phyloP scores from a whole-genome alignment of 768 basidiomycete species.

The Goffeauzyma gilvescens region DNA sequence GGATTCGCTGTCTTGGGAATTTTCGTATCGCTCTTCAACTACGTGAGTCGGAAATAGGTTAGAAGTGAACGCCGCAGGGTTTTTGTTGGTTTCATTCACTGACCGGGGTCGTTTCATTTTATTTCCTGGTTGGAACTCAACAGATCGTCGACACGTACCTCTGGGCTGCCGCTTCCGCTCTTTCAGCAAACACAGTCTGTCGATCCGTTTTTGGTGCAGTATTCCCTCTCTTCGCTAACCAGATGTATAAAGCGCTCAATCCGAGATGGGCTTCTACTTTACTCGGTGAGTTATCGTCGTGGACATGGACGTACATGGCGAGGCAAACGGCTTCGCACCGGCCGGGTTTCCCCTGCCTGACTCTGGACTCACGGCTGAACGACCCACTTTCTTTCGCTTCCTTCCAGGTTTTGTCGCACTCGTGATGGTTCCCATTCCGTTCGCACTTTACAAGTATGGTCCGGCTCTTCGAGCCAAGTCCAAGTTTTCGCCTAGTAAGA shows the following conservation, averaged over 20 bases:
- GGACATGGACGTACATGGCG: too few species aligned
- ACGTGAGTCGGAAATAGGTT: conserved; percentile 10
- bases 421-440: conserved; percentile 22
- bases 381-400: too few species aligned
- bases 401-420: conserved; percentile 2
- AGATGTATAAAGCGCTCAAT: conserved; percentile 33
- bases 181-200: conserved; percentile 29
- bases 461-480: conserved; percentile 19
- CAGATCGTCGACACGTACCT: conserved; percentile 34
- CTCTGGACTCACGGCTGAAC: too few species aligned
- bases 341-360: too few species aligned
- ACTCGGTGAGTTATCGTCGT: conserved; percentile 21
- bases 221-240: conserved; percentile 29
- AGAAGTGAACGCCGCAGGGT: too few species aligned
- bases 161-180: conserved; percentile 33
- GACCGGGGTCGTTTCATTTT: too few species aligned
- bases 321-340: too few species aligned
- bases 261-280: conserved; percentile 33
- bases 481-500: conserved; percentile 20
- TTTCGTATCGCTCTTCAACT: conserved; percentile 29
- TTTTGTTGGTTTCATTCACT: too few species aligned
- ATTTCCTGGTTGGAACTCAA: conserved; percentile 8
- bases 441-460: conserved; percentile 25
- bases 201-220: conserved; percentile 28
- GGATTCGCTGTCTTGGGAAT: conserved; percentile 26